Conservation (phyloP, 148 eudicot species). For the Salicornia ramosissima region DNA sequence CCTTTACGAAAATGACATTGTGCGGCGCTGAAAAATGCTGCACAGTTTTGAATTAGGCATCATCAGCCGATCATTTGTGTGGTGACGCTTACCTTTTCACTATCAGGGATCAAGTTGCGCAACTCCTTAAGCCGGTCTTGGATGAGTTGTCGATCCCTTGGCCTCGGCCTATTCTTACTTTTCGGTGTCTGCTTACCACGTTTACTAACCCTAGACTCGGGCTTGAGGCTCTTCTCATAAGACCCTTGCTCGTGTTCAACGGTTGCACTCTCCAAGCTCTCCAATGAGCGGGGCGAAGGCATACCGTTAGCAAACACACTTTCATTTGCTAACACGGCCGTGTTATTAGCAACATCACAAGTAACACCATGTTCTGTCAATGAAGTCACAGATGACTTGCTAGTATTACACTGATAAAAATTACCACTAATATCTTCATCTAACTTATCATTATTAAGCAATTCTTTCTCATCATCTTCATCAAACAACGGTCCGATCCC, state of each 20-base stretch:
- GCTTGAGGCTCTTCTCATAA: constrained; percentile 25
- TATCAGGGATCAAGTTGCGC: constrained; percentile 65
- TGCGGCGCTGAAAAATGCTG: too few species aligned
- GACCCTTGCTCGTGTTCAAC: constrained; percentile 28
- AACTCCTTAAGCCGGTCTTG: constrained; percentile 76
- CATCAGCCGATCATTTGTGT: too few species aligned
- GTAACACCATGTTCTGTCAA: not conserved
- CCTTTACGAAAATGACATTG: too few species aligned
- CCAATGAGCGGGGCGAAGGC: constrained; percentile 35
- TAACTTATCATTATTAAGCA: not conserved
- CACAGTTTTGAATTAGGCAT: too few species aligned
- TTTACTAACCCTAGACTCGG: constrained; percentile 26
- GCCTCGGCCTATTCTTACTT: constrained; percentile 47
- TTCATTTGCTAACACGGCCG: not conserved
- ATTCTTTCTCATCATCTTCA: too few species aligned
- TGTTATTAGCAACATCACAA: not conserved
- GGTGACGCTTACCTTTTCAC: constrained; percentile 46
- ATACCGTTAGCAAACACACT: constrained; percentile 17
- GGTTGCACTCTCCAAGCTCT: constrained; percentile 36
- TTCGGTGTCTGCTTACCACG: constrained; percentile 32
- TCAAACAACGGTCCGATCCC: too few species aligned
- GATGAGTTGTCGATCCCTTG: constrained; percentile 79
- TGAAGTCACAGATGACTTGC: constrained; percentile 1
- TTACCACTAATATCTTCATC: not conserved
- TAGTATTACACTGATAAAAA: not conserved